These are phyloP conservation scores for Metschnikowia orientalis DNA, from an alignment of 805 yeast species.

Conservation along the genomic window DNA sequence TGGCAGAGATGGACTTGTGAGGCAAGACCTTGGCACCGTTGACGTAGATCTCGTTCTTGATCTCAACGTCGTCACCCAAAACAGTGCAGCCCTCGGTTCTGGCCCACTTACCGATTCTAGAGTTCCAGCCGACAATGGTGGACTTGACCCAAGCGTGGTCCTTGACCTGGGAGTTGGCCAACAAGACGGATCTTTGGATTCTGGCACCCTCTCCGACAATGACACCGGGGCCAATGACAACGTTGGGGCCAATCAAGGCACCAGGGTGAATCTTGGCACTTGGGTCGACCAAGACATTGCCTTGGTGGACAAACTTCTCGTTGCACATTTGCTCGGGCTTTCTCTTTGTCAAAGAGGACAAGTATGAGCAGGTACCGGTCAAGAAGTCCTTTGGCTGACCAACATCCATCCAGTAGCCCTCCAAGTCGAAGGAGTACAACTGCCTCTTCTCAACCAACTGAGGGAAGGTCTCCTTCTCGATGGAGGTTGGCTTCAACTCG, in stretches of 20 bases:
- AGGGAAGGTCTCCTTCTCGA: slow-evolving; percentile 99
- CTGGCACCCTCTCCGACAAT: slow-evolving; percentile 97
- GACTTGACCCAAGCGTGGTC: slow-evolving; percentile 98
- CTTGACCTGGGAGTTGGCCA: slow-evolving; percentile 85
- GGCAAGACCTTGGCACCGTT: slow-evolving; percentile 99
- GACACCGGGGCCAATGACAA: slow-evolving; percentile 94
- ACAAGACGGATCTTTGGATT: slow-evolving; percentile 89
- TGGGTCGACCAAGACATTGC: slow-evolving; percentile 92
- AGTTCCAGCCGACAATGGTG: slow-evolving; percentile 98
- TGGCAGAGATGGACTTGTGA: slow-evolving; percentile 92
- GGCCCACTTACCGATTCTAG: slow-evolving; percentile 97
- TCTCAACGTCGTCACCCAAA: slow-evolving; percentile 97
- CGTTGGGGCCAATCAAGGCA: slow-evolving; percentile 98
- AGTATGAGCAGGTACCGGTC: slow-evolving; percentile 90
- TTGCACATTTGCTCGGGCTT: slow-evolving; percentile 61
- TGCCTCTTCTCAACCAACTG: slow-evolving; percentile 81
- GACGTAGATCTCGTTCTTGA: slow-evolving; percentile 96
- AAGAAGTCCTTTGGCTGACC: slow-evolving; percentile 99
- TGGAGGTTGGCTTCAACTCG: slow-evolving; percentile 97
- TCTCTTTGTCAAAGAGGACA: slow-evolving; percentile 81
- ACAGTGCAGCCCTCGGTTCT: slow-evolving; percentile 97
- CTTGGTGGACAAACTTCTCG: slow-evolving; percentile 77
- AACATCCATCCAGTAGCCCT: slow-evolving; percentile 99
- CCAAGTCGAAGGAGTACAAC: slow-evolving; percentile 92
- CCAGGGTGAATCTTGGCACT: slow-evolving; percentile 87